Percentiles rank a stretch among this genome's conserved stretches.
phyloP scores from a whole-genome alignment of 441 rosid genomes.

The Melastoma candidum region DNA sequence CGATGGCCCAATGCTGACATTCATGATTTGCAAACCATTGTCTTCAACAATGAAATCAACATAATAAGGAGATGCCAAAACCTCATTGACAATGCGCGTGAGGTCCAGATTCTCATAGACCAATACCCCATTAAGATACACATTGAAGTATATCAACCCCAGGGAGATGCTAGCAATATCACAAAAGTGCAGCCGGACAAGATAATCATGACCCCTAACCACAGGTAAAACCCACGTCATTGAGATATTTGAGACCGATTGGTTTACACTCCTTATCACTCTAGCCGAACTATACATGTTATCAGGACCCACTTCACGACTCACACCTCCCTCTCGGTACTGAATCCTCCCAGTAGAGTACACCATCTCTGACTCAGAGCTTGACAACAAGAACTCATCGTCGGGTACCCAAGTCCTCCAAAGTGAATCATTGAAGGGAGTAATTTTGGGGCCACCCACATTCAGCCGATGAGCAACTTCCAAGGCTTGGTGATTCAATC shows the following conservation, averaged over 20 bases:
- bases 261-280: conserved; percentile 36
- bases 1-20: conserved; percentile 65
- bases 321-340: conserved; percentile 62
- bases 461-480: conserved; percentile 44
- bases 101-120: conserved; percentile 51
- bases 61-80: conserved; percentile 61
- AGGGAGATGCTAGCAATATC: conserved; percentile 64
- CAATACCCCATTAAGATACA: conserved; percentile 19
- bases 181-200: conserved; percentile 71
- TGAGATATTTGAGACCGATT: conserved; percentile 32
- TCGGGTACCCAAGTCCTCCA: conserved; percentile 89
- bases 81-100: conserved; percentile 15
- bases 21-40: conserved; percentile 26
- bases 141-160: conserved; percentile 23
- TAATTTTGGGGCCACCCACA: conserved; percentile 65
- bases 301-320: conserved; percentile 71
- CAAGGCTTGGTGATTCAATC: conserved; percentile 40
- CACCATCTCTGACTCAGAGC: conserved; percentile 26
- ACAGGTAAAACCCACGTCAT: conserved; percentile 70
- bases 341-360: conserved; percentile 46
- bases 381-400: conserved; percentile 37
- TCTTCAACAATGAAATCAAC: conserved; percentile 46
- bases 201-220: conserved; percentile 33
- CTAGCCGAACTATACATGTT: conserved; percentile 62
- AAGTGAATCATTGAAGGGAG: conserved; percentile 65